Evolutionary conservation across 768 basidiomycete species (phyloP).

Genomic region (Mycena polygramma): DNA sequence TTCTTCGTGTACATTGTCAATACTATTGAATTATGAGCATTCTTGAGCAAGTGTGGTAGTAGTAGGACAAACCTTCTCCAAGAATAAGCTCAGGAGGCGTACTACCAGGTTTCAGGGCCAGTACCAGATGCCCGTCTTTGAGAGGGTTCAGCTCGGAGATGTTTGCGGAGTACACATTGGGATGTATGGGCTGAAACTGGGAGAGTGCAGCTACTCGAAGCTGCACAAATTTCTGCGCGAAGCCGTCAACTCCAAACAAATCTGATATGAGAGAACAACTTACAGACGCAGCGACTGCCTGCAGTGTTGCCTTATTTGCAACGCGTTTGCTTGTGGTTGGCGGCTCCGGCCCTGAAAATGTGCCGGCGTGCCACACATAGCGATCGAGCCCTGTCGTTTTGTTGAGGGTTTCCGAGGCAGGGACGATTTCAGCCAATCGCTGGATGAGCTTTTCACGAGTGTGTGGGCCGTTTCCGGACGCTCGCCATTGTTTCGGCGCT

Average conservation of each 20-base stretch:
- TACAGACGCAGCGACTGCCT: constrained; percentile 23
- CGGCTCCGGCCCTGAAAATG: constrained; percentile 1
- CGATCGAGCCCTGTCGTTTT: constrained; percentile 28
- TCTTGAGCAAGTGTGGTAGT: no score
- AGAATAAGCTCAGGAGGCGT: background rate
- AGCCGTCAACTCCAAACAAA: background rate
- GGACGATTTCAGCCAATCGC: constrained; percentile 16
- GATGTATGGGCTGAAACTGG: constrained; percentile 15
- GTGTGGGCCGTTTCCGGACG: background rate
- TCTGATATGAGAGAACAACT: background rate
- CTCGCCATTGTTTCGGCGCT: background rate
- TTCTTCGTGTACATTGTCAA: constrained; percentile 37
- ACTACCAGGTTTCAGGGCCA: constrained; percentile 14
- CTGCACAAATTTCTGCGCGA: constrained; percentile 11
- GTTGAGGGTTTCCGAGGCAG: constrained; percentile 1
- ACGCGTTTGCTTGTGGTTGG: background rate
- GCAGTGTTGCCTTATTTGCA: constrained; percentile 20
- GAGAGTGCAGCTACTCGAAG: constrained; percentile 9
- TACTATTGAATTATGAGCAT: constrained; percentile 10
- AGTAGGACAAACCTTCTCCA: background rate
- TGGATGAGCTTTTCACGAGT: constrained; percentile 23
- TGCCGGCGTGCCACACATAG: constrained; percentile 15
- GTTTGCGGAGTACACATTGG: constrained; percentile 21
- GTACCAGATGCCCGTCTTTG: constrained; percentile 9
- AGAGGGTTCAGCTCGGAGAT: constrained; percentile 13